Base-by-base conservation (phyloP, 2,329 filamentous ascomycete species). In the Aureobasidium sp. region DNA sequence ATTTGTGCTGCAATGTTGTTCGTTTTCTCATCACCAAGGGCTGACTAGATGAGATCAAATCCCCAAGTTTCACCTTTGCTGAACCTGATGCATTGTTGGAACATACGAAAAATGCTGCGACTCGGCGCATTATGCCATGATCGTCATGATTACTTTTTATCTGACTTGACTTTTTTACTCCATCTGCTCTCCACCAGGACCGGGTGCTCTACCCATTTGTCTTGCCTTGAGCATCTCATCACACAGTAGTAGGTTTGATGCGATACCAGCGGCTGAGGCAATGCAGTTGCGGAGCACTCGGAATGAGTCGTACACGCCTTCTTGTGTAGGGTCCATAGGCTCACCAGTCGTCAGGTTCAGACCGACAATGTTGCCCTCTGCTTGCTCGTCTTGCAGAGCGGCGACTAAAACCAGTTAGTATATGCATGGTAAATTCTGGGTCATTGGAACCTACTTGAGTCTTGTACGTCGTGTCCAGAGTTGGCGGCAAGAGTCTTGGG, bases 401-500 rank as follows among this genome's bases (percentile, higher is more conserved):
- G 92, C 91, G 72, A 99, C 89, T 93, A 66, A 64, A 56, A 5
- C 36, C 48, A 69, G 65, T 72, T 68, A 65, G 64, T 34, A 58
- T 39, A 20, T 10, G 15, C 27, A 13, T 32, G 46, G 27, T 3
- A 6, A 58, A 26, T 50, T 1, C 39, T 5, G 10, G 17, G 44
- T 12, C 8, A 26, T 8, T 20, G 15, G 51, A 41, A 86, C 89
- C 83, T 82, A 93, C 90, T 80, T 67, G 91, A 88, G 78, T 99
- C 94, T 78, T 99, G 94, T 65, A 99, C 90, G 72, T 99, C 94
- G 70, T 96, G 92, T 64, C 94, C 94, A 58, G 91, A 91, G 73
- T 99, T 99, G 67, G 92, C 91, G 50, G 94, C 94, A 66, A 99
- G 82, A 2, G 92, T 97, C 84, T 99, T 99, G 70, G 94, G 94